phyloP scores from a whole-genome alignment of 331 rosid species.

The Quercus tomentella region DNA sequence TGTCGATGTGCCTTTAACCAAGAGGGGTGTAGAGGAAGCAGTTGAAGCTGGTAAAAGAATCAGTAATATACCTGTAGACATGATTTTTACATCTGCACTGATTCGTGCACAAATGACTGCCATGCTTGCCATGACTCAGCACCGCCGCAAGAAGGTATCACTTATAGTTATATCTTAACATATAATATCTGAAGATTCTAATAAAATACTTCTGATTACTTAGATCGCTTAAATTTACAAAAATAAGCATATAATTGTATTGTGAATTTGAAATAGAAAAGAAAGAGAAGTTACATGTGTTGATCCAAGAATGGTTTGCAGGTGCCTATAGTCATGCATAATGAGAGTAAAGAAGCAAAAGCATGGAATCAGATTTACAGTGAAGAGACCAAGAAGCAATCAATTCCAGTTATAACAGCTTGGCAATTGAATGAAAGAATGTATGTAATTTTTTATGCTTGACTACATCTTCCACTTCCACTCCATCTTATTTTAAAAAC shows the following conservation, averaged over 20 bases:
- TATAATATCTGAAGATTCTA: too few relatives aligned
- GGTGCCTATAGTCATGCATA: constrained; percentile 84
- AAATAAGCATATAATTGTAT: too few relatives aligned
- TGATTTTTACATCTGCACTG: constrained; percentile 86
- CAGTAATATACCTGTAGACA: constrained; percentile 90
- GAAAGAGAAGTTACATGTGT: too few relatives aligned
- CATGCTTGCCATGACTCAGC: constrained; percentile 99
- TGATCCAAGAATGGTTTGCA: constrained; percentile 6
- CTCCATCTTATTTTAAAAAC: too few relatives aligned
- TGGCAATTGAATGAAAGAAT: constrained; percentile 99
- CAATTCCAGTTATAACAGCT: constrained; percentile 81
- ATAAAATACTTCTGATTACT: too few relatives aligned
- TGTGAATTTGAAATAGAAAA: too few relatives aligned
- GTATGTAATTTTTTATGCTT: constrained; percentile 25
- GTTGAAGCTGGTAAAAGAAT: constrained; percentile 99
- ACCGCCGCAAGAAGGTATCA: constrained; percentile 81
- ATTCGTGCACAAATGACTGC: constrained; percentile 99
- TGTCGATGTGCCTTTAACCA: constrained; percentile 93
- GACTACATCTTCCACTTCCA: too few relatives aligned
- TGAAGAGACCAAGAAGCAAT: constrained; percentile 86
- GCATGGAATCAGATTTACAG: constrained; percentile 85
- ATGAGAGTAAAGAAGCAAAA: constrained; percentile 84
- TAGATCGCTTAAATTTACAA: too few relatives aligned
- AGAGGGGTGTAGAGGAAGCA: constrained; percentile 96
- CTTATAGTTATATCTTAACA: too few relatives aligned